phyloP scores from a whole-genome alignment of 257 asterid genomes.

The Fraxinus excelsior region DNA sequence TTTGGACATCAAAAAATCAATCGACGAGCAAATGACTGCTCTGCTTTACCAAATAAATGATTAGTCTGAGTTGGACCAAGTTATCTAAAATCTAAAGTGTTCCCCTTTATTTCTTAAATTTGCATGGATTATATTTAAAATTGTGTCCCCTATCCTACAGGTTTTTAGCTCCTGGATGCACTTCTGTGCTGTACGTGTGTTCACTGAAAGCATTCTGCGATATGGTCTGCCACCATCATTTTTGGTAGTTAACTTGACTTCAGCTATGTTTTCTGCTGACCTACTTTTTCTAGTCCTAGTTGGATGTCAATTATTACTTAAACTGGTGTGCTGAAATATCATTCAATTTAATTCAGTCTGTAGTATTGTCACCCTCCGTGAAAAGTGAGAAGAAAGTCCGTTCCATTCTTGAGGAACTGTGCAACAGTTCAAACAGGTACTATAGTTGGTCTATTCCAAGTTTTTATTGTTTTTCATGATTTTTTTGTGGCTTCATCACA shows the following conservation, averaged over 20 bases:
- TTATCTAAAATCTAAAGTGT: no score
- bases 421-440: conserved; percentile 51
- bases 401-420: conserved; percentile 41
- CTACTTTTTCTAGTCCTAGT: neutral
- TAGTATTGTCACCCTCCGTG: conserved; percentile 44
- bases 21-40: neutral
- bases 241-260: conserved; percentile 38
- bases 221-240: conserved; percentile 82
- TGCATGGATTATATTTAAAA: no score
- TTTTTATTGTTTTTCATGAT: neutral
- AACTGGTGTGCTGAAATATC: neutral
- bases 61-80: neutral
- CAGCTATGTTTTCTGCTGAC: neutral
- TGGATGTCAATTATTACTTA: neutral
- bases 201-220: no score
- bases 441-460: neutral
- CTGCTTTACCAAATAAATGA: neutral
- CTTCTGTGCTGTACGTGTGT: conserved; percentile 82
- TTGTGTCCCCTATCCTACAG: conserved; percentile 36
- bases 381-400: conserved; percentile 57
- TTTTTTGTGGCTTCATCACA: neutral
- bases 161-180: conserved; percentile 97
- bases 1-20: no score
- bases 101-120: neutral
- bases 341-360: conserved; percentile 38